These are phyloP conservation scores for Pythium pyrilobum DNA, from an alignment of 352 stramenopile genomes.

Conservation along the genomic window DNA sequence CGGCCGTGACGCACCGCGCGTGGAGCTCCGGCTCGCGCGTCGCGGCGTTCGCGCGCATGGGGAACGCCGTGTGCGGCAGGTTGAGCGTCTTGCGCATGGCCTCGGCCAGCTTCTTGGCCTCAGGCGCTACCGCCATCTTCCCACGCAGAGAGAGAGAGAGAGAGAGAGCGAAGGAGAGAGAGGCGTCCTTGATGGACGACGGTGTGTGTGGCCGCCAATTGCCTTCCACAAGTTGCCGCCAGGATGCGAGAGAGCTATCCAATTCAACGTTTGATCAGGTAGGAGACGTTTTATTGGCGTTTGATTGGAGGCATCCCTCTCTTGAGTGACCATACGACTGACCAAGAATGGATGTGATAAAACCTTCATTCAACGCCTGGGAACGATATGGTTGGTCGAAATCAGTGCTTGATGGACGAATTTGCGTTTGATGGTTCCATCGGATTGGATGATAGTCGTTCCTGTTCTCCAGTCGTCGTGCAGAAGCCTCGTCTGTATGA, in stretches of 20 bases:
- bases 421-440: too few relatives aligned
- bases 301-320: constrained; percentile 2
- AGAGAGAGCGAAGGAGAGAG: too few relatives aligned
- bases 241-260: not conserved
- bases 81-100: constrained; percentile 92
- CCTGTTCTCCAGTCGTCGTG: too few relatives aligned
- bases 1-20: constrained; percentile 50
- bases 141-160: too few relatives aligned
- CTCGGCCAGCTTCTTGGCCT: constrained; percentile 61
- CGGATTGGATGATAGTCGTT: too few relatives aligned
- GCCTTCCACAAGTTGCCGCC: constrained; percentile 13
- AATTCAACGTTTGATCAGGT: constrained; percentile 16
- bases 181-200: not conserved
- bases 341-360: not conserved
- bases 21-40: constrained; percentile 68
- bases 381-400: not conserved
- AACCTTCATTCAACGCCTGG: too few relatives aligned
- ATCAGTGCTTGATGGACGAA: too few relatives aligned
- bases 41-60: constrained; percentile 94
- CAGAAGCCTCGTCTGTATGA: too few relatives aligned
- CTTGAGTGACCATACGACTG: too few relatives aligned
- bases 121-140: constrained; percentile 15
- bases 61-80: constrained; percentile 94
- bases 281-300: not conserved
- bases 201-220: not conserved